These are phyloP conservation scores for Brettanomyces custersianus DNA, from an alignment of 805 yeast species.

Conservation along the genomic window DNA sequence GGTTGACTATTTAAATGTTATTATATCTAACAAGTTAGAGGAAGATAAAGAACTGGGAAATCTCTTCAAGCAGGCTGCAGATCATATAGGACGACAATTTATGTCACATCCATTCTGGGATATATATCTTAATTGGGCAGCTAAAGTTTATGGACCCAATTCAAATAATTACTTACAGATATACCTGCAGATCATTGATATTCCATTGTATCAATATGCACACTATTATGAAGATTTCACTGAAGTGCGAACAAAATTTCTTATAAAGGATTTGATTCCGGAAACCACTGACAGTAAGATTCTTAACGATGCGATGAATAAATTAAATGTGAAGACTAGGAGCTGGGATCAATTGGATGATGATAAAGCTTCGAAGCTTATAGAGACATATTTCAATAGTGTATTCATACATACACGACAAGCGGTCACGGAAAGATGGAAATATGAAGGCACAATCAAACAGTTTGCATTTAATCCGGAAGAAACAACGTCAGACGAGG, in stretches of 20 bases:
- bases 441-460: conserved; percentile 57
- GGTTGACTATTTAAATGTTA: conserved; percentile 54
- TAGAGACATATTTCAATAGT: conserved; percentile 35
- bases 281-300: conserved; percentile 22
- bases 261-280: conserved; percentile 24
- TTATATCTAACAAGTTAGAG: conserved; percentile 32
- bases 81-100: conserved; percentile 59
- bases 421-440: conserved; percentile 56
- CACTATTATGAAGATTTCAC: conserved; percentile 51
- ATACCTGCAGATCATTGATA: conserved; percentile 35
- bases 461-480: conserved; percentile 47
- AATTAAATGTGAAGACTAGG: not conserved
- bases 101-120: conserved; percentile 82
- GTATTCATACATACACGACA: conserved; percentile 39
- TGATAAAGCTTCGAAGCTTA: conserved; percentile 15
- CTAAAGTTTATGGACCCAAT: conserved; percentile 23
- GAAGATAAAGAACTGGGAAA: conserved; percentile 24
- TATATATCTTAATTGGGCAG: conserved; percentile 54
- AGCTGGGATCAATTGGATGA: conserved; percentile 7
- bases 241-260: conserved; percentile 28
- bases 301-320: conserved; percentile 10
- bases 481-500: conserved; percentile 32
- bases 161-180: conserved; percentile 31
- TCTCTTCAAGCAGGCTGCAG: conserved; percentile 41
- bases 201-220: conserved; percentile 85